phyloP scores from a whole-genome alignment of 2,329 filamentous ascomycete genomes.

The Alternaria rosae region DNA sequence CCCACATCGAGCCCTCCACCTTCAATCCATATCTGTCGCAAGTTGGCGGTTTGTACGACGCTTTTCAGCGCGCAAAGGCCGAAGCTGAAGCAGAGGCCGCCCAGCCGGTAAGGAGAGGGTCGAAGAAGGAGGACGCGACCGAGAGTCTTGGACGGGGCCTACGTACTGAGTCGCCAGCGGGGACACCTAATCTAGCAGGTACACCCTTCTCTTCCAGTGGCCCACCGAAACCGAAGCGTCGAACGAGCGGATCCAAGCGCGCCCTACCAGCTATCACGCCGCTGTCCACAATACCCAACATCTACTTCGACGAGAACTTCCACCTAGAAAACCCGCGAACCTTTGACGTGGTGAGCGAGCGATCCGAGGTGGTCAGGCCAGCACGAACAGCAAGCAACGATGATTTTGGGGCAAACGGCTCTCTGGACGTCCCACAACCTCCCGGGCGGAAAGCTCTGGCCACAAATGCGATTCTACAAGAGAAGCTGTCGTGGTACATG shows the following conservation, averaged over 20 bases:
- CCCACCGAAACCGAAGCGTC: conserved; percentile 57
- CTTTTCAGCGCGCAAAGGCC: conserved; percentile 83
- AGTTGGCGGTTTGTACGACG: conserved; percentile 87
- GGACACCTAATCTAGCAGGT: conserved; percentile 51
- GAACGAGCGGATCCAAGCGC: conserved; percentile 64
- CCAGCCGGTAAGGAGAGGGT: conserved; percentile 56
- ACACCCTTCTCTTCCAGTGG: conserved; percentile 55
- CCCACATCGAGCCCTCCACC: conserved; percentile 77
- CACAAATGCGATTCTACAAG: conserved; percentile 95
- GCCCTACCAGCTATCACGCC: conserved; percentile 78
- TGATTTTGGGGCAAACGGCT: conserved; percentile 66
- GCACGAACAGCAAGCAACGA: conserved; percentile 58
- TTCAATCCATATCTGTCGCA: conserved; percentile 87
- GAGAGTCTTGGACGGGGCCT: too few species aligned
- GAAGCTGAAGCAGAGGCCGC: conserved; percentile 70
- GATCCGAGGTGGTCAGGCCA: conserved; percentile 88
- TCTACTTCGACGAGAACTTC: conserved; percentile 96
- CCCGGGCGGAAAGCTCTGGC: conserved; percentile 81
- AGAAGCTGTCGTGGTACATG: conserved; percentile 99
- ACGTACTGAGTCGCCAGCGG: conserved; percentile 44
- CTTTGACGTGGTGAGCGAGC: conserved; percentile 95
- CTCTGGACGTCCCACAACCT: conserved; percentile 62
- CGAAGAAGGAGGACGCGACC: conserved; percentile 56
- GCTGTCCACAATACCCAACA: conserved; percentile 85
- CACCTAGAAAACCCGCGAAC: conserved; percentile 94